phyloP scores from a whole-genome alignment of 176 grass and related monocot genomes.

The Phragmites australis region DNA sequence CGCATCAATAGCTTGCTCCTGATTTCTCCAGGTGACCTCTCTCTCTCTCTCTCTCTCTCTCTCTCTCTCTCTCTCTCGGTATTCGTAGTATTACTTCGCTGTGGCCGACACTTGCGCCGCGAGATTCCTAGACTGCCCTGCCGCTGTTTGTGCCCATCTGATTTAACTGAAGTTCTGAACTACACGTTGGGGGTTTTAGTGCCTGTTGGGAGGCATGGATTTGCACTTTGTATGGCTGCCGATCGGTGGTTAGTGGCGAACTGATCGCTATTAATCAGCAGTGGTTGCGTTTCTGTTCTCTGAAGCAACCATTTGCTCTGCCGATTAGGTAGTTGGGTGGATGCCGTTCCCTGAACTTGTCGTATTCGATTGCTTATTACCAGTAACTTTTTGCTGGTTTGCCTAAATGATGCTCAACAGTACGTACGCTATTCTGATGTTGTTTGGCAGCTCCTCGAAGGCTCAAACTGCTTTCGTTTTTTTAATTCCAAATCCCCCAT shows the following conservation, averaged over 20 bases:
- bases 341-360: neutral
- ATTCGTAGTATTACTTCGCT: too few relatives aligned
- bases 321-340: neutral
- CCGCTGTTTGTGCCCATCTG: neutral
- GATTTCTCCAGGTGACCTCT: too few relatives aligned
- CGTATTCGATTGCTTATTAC: neutral
- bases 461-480: too few relatives aligned
- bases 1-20: neutral
- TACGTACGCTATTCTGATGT: too few relatives aligned
- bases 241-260: slow-evolving; percentile 6
- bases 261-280: neutral
- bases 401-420: neutral
- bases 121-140: neutral
- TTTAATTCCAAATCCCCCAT: too few relatives aligned
- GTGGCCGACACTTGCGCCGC: neutral
- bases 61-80: too few relatives aligned
- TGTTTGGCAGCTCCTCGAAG: too few relatives aligned
- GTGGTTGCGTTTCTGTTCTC: neutral
- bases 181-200: neutral
- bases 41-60: too few relatives aligned
- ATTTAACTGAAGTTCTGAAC: too few relatives aligned
- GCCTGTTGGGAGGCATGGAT: neutral
- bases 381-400: slow-evolving; percentile 8
- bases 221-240: neutral
- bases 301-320: slow-evolving; percentile 16